Evolutionary conservation across 345 rosid genomes (phyloP), one percentile per base, ranked within the genome.

Genomic region (Nasturtium officinale): DNA sequence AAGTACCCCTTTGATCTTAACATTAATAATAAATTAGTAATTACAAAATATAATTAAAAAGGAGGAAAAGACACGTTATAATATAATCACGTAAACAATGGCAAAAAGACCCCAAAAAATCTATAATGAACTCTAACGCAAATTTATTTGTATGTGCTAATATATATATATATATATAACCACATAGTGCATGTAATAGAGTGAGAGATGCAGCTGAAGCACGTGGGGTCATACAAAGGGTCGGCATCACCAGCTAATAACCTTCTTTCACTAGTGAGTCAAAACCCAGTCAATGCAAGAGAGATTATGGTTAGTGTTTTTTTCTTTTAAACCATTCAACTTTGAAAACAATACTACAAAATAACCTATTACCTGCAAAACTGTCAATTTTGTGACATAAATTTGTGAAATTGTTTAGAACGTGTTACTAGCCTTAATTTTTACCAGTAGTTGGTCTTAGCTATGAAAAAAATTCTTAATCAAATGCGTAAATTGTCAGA

Each of bases 181-280:
- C 9, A 16, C 0, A 10, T 71, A 26, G n/a, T 16, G 12, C 9
- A 17, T 23, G 61, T 37, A 51, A 17, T 1, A 48, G 23, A 45
- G 46, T 5, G 43, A 20, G 53, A 56, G 53, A 40, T 62, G 20
- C 37, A 72, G 53, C 50, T 33, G 35, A 61, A 64, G 82, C 87
- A 81, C 85, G 82, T 79, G 83, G 74, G 74, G 78, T 72, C 52
- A 46, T 53, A 67, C 70, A 78, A 73, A 70, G 61, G 68, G 85
- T 79, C 83, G 75, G 80, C 61, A 77, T 81, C 80, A 82, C 78
- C 87, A 84, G 83, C 85, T 84, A 82, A 79, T 55, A 50, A 67
- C 37, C n/a, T 67, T 50, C 55, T 59, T 67, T 71, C 75, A 72
- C 81, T 74, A 65, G 33, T 58, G 58, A 67, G 86, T 83, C 84